These are phyloP conservation scores for Saitozyma podzolica DNA, from an alignment of 768 basidiomycete species.

Conservation along the genomic window DNA sequence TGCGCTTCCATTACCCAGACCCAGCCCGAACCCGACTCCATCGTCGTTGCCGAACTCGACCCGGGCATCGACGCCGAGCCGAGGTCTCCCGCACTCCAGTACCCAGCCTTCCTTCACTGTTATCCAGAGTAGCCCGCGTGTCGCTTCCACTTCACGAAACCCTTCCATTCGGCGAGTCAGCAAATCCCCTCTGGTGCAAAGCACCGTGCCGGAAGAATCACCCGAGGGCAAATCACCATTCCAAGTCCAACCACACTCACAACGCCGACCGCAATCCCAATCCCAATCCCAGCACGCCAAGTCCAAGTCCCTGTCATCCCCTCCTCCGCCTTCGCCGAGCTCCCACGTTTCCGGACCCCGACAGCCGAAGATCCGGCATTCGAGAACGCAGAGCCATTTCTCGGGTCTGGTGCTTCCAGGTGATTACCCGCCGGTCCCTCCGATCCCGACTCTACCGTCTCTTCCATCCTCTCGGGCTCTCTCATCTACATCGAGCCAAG, in stretches of 20 bases:
- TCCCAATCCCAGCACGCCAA: too few relatives aligned
- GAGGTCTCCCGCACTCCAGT: too few relatives aligned
- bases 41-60: too few relatives aligned
- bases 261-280: not conserved
- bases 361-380: constrained; percentile 17
- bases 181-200: constrained; percentile 21
- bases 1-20: too few relatives aligned
- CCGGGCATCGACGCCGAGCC: too few relatives aligned
- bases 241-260: not conserved
- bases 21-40: too few relatives aligned
- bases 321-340: too few relatives aligned
- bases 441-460: not conserved
- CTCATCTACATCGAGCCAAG: not conserved
- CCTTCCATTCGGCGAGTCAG: constrained; percentile 12
- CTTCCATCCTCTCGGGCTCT: not conserved
- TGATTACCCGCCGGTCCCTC: not conserved
- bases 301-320: too few relatives aligned
- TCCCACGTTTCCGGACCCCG: not conserved
- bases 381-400: constrained; percentile 18
- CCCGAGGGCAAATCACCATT: too few relatives aligned
- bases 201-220: constrained; percentile 4
- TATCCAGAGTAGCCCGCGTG: too few relatives aligned
- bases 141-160: too few relatives aligned
- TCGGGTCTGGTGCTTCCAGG: not conserved
- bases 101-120: too few relatives aligned